Evolutionary conservation across 345 rosid genomes (phyloP).

Genomic region (Sapria himalayana): DNA sequence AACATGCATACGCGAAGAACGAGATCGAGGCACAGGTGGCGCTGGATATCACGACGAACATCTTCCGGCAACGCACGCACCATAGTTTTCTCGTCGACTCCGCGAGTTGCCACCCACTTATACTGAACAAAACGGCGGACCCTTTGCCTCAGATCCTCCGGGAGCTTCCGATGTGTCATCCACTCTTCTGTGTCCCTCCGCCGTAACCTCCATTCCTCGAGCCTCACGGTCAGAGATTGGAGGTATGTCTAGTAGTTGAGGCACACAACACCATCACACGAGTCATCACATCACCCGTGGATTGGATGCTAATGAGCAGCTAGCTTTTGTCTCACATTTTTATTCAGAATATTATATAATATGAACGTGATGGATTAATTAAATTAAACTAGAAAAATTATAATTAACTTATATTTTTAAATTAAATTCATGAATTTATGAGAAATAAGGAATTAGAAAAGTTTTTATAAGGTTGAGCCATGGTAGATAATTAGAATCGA

Average conservation of each 20-base stretch:
- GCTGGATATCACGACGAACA: constrained; percentile 75
- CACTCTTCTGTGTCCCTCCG: constrained; percentile 88
- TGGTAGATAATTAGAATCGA: too few relatives aligned
- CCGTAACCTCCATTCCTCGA: constrained; percentile 86
- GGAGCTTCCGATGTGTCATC: constrained; percentile 93
- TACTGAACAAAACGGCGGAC: constrained; percentile 60
- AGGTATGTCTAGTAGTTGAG: constrained; percentile 86
- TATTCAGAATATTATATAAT: too few relatives aligned
- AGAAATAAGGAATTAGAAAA: too few relatives aligned
- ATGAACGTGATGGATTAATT: too few relatives aligned
- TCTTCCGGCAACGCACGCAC: constrained; percentile 60
- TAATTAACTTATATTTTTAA: too few relatives aligned
- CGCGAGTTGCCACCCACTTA: constrained; percentile 81
- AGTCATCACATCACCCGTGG: too few relatives aligned
- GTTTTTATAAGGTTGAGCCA: too few relatives aligned
- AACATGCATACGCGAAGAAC: constrained; percentile 53
- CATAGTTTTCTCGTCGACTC: constrained; percentile 74
- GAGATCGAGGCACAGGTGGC: constrained; percentile 83
- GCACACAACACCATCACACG: too few relatives aligned
- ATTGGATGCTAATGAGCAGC: too few relatives aligned
- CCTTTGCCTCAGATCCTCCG: constrained; percentile 45
- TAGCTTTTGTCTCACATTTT: too few relatives aligned
- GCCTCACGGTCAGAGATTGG: constrained; percentile 69
- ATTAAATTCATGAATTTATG: too few relatives aligned
- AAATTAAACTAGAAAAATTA: too few relatives aligned